Evolutionary conservation across 352 stramenopile genomes (phyloP), one percentile per base, ranked within the genome.

Genomic region (Phytopythium cucurbitacearum): DNA sequence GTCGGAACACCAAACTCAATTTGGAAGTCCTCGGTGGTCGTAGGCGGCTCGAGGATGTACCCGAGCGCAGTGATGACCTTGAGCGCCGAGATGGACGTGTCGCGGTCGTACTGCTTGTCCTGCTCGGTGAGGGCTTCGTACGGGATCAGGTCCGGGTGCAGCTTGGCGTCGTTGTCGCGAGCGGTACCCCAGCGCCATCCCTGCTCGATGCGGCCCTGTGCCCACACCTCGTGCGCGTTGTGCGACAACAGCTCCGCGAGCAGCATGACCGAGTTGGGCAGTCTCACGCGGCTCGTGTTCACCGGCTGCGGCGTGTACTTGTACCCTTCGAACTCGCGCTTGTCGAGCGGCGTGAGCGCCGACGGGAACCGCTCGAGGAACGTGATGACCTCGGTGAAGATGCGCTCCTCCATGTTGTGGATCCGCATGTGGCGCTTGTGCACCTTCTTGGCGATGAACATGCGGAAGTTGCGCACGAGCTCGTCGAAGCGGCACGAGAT

Each of bases 401-500:
- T 87, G 45, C 70, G 74, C 28, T 84, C 79, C 40, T 92, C 79
- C 41, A 90, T 48, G 40, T 92, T 74, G 28, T 67, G 53, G 10
- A 89, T 70, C 36, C 66, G 69, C 57, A 83, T 65, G 43, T 74
- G 65, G 28, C 69, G 69, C 40, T 75, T 75, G 57, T 89, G 76
- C 35, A 78, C 64, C 46, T 89, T 89, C 51, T 92, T 91, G 13
- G 77, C 76, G 45, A 91, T 85, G 41, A 91, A 85, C 65, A 91
- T 84, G 56, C 81, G 76, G 50, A 91, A 90, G 51, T 89, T 88
- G 35, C 78, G 74, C 40, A 91, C 79, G 28, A 91, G 69, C 42
- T 91, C 81, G 34, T 91, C 81, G 54, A 91, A 91, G 49, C 81
- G 69, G 53, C 81, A 91, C 15, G 75, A 89, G 7, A 85, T 87